A percentile compares a stretch with the other conserved stretches of the same genome.
These are phyloP conservation scores for Nicotiana benthamiana DNA, from an alignment of 257 asterid species.

Conservation along the genomic window DNA sequence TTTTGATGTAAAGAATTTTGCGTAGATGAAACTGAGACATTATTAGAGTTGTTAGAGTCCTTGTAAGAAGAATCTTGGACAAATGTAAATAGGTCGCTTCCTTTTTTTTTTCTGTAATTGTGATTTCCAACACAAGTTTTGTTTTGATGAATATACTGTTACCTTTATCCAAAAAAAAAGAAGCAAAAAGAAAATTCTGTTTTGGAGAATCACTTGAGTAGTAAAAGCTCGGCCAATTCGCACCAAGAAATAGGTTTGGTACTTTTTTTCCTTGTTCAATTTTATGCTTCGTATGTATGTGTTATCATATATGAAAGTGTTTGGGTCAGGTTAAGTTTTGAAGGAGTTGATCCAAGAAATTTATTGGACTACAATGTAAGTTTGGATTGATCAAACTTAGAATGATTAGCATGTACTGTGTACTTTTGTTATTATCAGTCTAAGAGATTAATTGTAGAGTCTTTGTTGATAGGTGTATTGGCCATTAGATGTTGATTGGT, in stretches of 20 bases:
- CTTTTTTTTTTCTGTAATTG: no score
- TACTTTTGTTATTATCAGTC: background rate
- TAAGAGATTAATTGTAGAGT: slow-evolving; percentile 3
- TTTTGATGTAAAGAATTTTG: no score
- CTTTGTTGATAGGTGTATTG: slow-evolving; percentile 57
- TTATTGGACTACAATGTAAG: slow-evolving; percentile 78
- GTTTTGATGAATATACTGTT: no score
- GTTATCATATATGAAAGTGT: background rate
- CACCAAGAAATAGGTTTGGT: slow-evolving; percentile 78
- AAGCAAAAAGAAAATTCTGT: slow-evolving; percentile 26
- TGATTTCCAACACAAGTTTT: no score
- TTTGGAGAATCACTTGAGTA: slow-evolving; percentile 17
- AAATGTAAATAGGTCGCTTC: no score
- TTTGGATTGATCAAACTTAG: slow-evolving; percentile 18
- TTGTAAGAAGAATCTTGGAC: no score
- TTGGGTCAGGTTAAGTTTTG: slow-evolving; percentile 55
- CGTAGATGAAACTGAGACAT: no score
- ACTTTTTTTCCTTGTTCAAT: slow-evolving; percentile 5
- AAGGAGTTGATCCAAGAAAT: slow-evolving; percentile 66
- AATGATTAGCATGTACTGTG: background rate
- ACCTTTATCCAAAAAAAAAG: background rate
- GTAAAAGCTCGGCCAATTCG: slow-evolving; percentile 25
- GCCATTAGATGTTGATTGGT: slow-evolving; percentile 97
- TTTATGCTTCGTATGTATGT: background rate
- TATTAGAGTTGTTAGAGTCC: no score